Evolutionary conservation across 345 rosid species (phyloP).

Genomic region (Euphorbia lathyris): DNA sequence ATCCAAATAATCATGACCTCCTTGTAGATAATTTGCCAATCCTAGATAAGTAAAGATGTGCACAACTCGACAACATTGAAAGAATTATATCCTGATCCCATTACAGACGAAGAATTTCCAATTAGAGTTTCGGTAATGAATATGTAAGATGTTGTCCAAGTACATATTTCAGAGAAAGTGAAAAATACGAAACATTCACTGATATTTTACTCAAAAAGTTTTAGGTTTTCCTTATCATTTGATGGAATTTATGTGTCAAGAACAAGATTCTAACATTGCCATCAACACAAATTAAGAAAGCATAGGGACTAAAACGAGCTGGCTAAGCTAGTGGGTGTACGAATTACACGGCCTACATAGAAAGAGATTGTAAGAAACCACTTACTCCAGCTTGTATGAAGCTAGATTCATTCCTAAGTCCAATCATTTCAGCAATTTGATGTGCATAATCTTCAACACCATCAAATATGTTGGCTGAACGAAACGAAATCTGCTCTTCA

Average conservation of each 20-base stretch:
- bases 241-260: not conserved
- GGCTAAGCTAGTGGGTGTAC: not conserved
- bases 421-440: slow-evolving; percentile 97
- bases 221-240: not conserved
- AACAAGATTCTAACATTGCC: not conserved
- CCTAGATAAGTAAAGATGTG: not conserved
- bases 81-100: not conserved
- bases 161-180: too few relatives aligned
- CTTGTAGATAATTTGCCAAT: not conserved
- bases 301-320: not conserved
- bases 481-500: slow-evolving; percentile 90
- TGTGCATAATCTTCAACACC: slow-evolving; percentile 97
- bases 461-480: slow-evolving; percentile 87
- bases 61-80: not conserved
- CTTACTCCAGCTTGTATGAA: slow-evolving; percentile 91
- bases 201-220: not conserved
- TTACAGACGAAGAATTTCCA: not conserved
- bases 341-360: not conserved
- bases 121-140: not conserved
- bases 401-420: slow-evolving; percentile 76
- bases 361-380: not conserved
- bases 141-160: too few relatives aligned
- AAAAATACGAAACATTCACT: too few relatives aligned
- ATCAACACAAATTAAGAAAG: not conserved
- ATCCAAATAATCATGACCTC: not conserved